Evolutionary conservation across 2,329 filamentous ascomycete genomes (phyloP).

Genomic region (Mycosphaerella sp.): DNA sequence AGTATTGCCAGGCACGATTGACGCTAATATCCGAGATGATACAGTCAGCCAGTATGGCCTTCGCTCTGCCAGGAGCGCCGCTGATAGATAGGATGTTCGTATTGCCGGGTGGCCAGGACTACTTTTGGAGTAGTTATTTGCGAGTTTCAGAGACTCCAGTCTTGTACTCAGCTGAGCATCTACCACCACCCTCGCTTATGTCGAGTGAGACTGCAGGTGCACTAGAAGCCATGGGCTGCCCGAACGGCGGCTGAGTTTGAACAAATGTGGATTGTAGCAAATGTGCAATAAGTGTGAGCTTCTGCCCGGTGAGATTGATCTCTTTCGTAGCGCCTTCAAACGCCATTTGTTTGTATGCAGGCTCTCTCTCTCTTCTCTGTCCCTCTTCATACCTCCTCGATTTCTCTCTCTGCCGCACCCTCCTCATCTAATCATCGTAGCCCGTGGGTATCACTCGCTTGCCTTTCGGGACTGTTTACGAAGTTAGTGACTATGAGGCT

Average conservation of each 20-base stretch:
- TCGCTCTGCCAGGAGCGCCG: too few relatives aligned
- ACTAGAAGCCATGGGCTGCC: neutral
- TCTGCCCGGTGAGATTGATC: neutral
- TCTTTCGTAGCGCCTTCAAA: neutral
- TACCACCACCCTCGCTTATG: neutral
- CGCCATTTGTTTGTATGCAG: neutral
- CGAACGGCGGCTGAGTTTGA: neutral
- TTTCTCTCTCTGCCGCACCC: neutral
- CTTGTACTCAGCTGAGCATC: neutral
- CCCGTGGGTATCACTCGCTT: constrained; percentile 41
- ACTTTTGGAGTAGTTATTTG: too few relatives aligned
- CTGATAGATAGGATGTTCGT: too few relatives aligned
- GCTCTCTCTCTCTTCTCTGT: neutral
- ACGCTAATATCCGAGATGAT: too few relatives aligned
- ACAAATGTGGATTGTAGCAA: neutral
- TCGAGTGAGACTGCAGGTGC: neutral
- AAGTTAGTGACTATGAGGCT: constrained; percentile 2
- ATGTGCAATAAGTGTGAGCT: neutral
- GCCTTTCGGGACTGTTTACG: constrained; percentile 41
- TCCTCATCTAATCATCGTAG: constrained; percentile 39
- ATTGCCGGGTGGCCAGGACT: too few relatives aligned
- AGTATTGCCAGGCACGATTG: too few relatives aligned
- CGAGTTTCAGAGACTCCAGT: too few relatives aligned
- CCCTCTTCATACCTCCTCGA: neutral
- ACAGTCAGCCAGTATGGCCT: too few relatives aligned